These are phyloP conservation scores for Adansonia grandidieri DNA, from an alignment of 441 rosid species.

Conservation along the genomic window DNA sequence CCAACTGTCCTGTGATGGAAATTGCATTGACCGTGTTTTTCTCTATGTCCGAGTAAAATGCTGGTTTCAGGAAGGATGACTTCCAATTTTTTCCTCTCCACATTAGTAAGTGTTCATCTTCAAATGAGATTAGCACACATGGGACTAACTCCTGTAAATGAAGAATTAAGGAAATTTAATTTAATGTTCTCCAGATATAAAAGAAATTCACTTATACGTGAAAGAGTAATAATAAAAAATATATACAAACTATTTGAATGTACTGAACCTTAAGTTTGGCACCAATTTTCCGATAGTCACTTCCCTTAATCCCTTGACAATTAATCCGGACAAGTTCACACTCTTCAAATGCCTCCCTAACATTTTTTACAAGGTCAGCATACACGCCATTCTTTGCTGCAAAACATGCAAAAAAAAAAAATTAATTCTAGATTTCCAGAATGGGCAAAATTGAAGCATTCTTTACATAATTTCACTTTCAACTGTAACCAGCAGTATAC, in stretches of 20 bases:
- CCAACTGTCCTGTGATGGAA: slow-evolving; percentile 35
- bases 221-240: slow-evolving; percentile 13
- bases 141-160: slow-evolving; percentile 80
- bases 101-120: slow-evolving; percentile 71
- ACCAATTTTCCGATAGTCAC: slow-evolving; percentile 83
- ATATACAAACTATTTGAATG: slow-evolving; percentile 17
- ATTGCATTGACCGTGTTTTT: slow-evolving; percentile 35
- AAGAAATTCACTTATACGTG: neutral
- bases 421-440: slow-evolving; percentile 19
- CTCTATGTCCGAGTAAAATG: slow-evolving; percentile 15
- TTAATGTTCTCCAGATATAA: neutral
- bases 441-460: neutral
- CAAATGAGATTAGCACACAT: slow-evolving; percentile 82
- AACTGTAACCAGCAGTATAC: slow-evolving; percentile 39
- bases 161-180: slow-evolving; percentile 24
- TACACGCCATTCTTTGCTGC: slow-evolving; percentile 88
- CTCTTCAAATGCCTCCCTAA: slow-evolving; percentile 90
- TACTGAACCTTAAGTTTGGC: slow-evolving; percentile 82
- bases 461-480: slow-evolving; percentile 11
- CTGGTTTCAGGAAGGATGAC: slow-evolving; percentile 47
- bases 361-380: slow-evolving; percentile 59
- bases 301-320: slow-evolving; percentile 76
- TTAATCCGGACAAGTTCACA: slow-evolving; percentile 85
- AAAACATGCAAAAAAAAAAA: slow-evolving; percentile 27
- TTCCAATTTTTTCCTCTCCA: slow-evolving; percentile 90